Evolutionary conservation across 1,139 yeast species (phyloP), one percentile per base, ranked within the genome.

Genomic region (Suhomyces coccinellae): DNA sequence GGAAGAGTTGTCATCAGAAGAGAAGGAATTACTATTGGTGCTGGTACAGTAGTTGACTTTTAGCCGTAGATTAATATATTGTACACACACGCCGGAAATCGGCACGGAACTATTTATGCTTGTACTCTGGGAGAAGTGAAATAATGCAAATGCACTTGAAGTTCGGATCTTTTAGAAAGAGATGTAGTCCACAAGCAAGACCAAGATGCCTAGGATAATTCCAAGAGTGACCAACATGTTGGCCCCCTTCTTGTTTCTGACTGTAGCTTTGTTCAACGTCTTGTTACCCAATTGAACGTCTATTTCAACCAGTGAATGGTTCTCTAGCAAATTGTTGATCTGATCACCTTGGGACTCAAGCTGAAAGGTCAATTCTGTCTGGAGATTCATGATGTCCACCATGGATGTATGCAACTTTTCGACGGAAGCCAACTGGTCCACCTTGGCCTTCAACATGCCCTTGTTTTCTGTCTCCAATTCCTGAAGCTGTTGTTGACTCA

Each of bases 11-110:
- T 95, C 7, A 66, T 93, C 37, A 82, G 99, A 59, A 82, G 85
- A 56, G 96, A 88, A 55, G 97, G 98, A 2, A 61, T 73, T 26
- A 89, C 97, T 0, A 78, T 93, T 40, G 98, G 96, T 9, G 97
- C 97, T 0, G 98, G 98, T 26, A 74, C 73, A 2, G 82, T 84
- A 3, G 52, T 53, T 14, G 54, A 47, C 16, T 45, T 40, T 39
- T 40, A 38, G 17, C 26, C 34, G 24, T 34, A 20, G 13, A 38
- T 30, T 13, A 39, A 33, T 29, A 33, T 10, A 26, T 26, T 26
- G 12, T 34, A 34, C 29, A 34, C 26, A 20, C 13, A 30, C 17
- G 7, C 16, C 15, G 15, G 11, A 11, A 14, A 30, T 2, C 11
- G 9, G 16, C 17, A 8, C 13, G 33, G 9, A 30, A 26, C 24